Evolutionary conservation across 164 flowering plant genomes (phyloP), one percentile per base, ranked within the genome.

Genomic region (Annona squamosa): DNA sequence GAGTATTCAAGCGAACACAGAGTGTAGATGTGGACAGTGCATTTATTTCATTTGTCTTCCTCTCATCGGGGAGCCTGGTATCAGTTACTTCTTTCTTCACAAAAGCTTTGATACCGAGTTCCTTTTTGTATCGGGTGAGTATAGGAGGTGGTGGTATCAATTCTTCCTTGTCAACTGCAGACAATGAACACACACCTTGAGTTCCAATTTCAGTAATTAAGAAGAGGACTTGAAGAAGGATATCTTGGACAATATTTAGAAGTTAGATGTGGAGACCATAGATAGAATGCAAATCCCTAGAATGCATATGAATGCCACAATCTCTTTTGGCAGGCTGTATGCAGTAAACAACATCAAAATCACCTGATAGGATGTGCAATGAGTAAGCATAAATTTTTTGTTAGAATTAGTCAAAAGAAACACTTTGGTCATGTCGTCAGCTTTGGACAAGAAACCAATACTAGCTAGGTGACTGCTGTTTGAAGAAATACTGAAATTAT

Each of bases 91-190:
- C 98, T 84, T 90, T 93, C 85, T 91, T 96, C 45, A 93, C 95
- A 82, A 96, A 93, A 73, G 97, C 94, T 75, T 92, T 96, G 68
- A 96, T 88, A 79, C 92, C 99, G 87, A 73, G 72, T 81, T 91
- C 99, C 82, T 84, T 96, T 71, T 75, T 85, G 87, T 90, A 90
- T 78, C 99, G 82, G 12, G 99, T 93, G 64, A 96, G 92, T 74
- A 89, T 79, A 47, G 99, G 99, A 72, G 83, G 85, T 67, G 98
- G 98, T 72, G 99, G 99, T 81, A 93, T 82, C 77, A 96, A 73
- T 74, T 96, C 99, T 72, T 93, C 99, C 80, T 86, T 90, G 83
- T 76, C 88, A 73, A 87, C 98, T 95, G 89, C 82, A 86, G 62
- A 42, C 41, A 26, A 26, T 9, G 63, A 63, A 9, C 4, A 41